These are phyloP conservation scores for Platanthera zijinensis DNA, from an alignment of 106 monocot species.

Conservation along the genomic window DNA sequence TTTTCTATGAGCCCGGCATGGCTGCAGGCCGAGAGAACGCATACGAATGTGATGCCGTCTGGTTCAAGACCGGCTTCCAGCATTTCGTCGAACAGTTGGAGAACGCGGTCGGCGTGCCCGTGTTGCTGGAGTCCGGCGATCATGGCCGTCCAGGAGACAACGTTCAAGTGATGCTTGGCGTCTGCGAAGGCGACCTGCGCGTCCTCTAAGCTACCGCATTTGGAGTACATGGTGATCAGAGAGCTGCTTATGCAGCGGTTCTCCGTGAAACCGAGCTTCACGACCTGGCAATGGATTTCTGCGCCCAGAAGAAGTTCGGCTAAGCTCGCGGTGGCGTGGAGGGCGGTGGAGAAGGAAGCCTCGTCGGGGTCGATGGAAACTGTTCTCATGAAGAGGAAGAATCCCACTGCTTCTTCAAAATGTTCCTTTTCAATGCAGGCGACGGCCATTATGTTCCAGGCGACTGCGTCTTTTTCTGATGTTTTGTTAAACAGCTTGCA, in stretches of 20 bases:
- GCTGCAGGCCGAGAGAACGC: conserved; percentile 50
- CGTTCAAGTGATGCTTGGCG: conserved; percentile 2
- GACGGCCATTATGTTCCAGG: conserved; percentile 58
- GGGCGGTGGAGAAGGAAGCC: background rate
- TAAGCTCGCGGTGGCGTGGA: background rate
- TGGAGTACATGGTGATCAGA: conserved; percentile 1
- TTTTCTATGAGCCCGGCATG: conserved; percentile 46
- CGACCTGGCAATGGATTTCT: conserved; percentile 1
- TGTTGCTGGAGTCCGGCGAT: conserved; percentile 54
- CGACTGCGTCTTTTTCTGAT: conserved; percentile 38
- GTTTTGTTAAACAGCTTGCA: conserved; percentile 25
- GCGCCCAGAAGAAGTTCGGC: background rate
- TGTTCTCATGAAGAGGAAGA: background rate
- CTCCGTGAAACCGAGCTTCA: background rate
- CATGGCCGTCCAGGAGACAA: conserved; percentile 68
- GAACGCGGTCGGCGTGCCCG: conserved; percentile 21
- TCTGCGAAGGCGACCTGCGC: background rate
- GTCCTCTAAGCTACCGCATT: background rate
- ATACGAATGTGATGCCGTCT: conserved; percentile 51
- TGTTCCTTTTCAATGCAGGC: conserved; percentile 5
- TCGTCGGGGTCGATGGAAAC: background rate
- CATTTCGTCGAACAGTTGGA: conserved; percentile 66
- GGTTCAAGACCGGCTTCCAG: conserved; percentile 29
- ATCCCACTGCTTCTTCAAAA: background rate
- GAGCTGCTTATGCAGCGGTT: background rate